phyloP scores from a whole-genome alignment of 2,329 filamentous ascomycete species.

The Cytospora schulzeri region DNA sequence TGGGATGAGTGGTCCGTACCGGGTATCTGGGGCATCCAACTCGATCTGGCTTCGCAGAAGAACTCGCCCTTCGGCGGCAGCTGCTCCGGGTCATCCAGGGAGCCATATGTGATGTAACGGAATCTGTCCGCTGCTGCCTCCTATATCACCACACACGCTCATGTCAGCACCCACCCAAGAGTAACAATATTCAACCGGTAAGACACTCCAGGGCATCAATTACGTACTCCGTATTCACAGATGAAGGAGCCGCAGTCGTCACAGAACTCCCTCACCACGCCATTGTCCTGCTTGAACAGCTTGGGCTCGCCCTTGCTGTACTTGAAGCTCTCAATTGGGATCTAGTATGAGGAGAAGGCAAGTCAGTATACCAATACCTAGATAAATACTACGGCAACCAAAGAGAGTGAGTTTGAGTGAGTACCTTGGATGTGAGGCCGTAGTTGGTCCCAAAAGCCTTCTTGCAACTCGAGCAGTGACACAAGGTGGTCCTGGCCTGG shows the following conservation, averaged over 20 bases:
- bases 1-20: slow-evolving; percentile 36
- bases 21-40: slow-evolving; percentile 54
- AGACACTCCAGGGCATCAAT: neutral
- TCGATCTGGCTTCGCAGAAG: slow-evolving; percentile 50
- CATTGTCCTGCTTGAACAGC: slow-evolving; percentile 37
- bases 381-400: too few relatives aligned
- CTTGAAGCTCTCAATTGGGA: slow-evolving; percentile 34
- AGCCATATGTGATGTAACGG: slow-evolving; percentile 49
- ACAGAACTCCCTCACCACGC: slow-evolving; percentile 39
- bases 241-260: slow-evolving; percentile 36
- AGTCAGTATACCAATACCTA: neutral
- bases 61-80: slow-evolving; percentile 58
- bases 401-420: neutral
- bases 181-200: neutral
- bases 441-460: slow-evolving; percentile 40
- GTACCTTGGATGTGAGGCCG: slow-evolving; percentile 37
- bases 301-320: slow-evolving; percentile 34
- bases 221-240: slow-evolving; percentile 39
- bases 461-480: slow-evolving; percentile 39
- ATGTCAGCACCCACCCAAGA: neutral
- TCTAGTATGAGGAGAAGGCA: slow-evolving; percentile 28
- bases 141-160: slow-evolving; percentile 25
- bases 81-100: slow-evolving; percentile 50
- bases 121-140: slow-evolving; percentile 48
- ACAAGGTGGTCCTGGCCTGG: slow-evolving; percentile 37